Evolutionary conservation across 164 flowering plant species (phyloP).

Genomic region (Macadamia integrifolia): DNA sequence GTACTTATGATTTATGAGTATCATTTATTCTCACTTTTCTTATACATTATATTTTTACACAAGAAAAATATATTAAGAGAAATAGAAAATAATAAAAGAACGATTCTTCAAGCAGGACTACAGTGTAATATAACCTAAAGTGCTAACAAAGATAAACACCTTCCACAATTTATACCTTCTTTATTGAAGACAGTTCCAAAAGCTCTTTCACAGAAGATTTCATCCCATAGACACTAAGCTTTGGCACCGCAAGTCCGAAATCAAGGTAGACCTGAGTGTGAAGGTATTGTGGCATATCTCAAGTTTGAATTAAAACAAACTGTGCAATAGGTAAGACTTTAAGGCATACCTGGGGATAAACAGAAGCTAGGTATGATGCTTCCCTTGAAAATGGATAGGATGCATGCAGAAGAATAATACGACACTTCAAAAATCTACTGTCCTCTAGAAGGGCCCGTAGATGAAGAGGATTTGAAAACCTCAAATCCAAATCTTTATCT

Average conservation of each 20-base stretch:
- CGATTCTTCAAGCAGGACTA: background rate
- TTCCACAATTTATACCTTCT: conserved; percentile 50
- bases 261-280: conserved; percentile 73
- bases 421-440: conserved; percentile 56
- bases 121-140: background rate
- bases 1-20: background rate
- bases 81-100: no score
- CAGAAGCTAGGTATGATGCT: conserved; percentile 92
- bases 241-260: conserved; percentile 88
- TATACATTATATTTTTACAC: no score
- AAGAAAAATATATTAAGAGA: no score
- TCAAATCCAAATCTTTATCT: conserved; percentile 86
- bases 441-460: conserved; percentile 80
- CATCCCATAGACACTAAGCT: conserved; percentile 91
- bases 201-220: conserved; percentile 80
- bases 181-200: conserved; percentile 77
- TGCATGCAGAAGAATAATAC: conserved; percentile 82
- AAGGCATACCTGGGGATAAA: conserved; percentile 67
- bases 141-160: background rate
- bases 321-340: background rate
- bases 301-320: conserved; percentile 1
- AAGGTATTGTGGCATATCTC: conserved; percentile 1
- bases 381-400: conserved; percentile 93
- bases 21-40: no score
- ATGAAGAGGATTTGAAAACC: conserved; percentile 85